Evolutionary conservation across 2,329 filamentous ascomycete genomes (phyloP).

Genomic region (Penicillium sp.): DNA sequence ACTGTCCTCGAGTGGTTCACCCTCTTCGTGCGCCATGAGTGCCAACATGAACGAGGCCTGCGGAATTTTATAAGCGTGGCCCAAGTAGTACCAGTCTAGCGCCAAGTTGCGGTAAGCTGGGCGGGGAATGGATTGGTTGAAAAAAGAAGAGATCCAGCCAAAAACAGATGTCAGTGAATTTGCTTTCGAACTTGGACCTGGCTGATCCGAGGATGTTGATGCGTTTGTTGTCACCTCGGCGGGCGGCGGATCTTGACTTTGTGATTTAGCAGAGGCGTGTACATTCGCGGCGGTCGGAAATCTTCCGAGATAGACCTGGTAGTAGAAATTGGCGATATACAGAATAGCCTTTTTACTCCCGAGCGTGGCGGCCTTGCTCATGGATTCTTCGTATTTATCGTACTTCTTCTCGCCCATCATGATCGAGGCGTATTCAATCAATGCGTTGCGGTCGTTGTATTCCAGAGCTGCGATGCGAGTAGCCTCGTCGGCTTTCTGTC

Average conservation of each 20-base stretch:
- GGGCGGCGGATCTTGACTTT: not conserved
- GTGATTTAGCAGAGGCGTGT: not conserved
- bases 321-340: constrained; percentile 35
- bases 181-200: not conserved
- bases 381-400: constrained; percentile 30
- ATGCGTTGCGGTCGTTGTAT: constrained; percentile 27
- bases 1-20: constrained; percentile 10
- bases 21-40: constrained; percentile 26
- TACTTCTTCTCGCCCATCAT: constrained; percentile 21
- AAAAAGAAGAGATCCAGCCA: constrained; percentile 5
- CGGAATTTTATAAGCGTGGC: constrained; percentile 13
- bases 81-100: constrained; percentile 32
- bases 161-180: not conserved
- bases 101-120: constrained; percentile 25
- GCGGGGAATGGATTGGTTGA: constrained; percentile 15
- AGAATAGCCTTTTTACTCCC: constrained; percentile 26
- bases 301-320: constrained; percentile 23
- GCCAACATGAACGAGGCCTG: constrained; percentile 25
- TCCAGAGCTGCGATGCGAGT: constrained; percentile 23
- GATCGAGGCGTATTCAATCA: constrained; percentile 22
- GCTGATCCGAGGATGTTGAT: not conserved
- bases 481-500: constrained; percentile 16
- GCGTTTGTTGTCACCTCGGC: not conserved
- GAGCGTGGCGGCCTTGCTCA: constrained; percentile 29
- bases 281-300: constrained; percentile 20